phyloP scores from a whole-genome alignment of 371 early-diverging fungal genomes.

The Mucor indicus region DNA sequence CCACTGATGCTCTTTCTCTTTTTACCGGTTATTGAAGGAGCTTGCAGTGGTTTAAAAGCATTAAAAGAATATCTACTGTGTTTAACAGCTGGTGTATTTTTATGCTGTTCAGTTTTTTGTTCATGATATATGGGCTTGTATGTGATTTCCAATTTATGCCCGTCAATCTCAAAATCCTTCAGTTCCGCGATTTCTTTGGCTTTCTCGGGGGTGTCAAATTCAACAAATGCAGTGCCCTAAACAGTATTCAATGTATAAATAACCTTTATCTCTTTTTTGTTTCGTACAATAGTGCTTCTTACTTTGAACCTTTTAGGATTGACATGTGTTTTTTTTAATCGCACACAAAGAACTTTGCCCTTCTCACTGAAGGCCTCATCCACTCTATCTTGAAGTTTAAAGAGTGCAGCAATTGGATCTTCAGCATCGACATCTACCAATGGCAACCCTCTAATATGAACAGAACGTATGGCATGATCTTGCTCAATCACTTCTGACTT shows the following conservation, averaged over 20 bases:
- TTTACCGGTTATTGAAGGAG: neutral
- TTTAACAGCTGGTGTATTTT: constrained; percentile 13
- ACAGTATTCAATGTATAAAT: too few species aligned
- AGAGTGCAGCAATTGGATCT: constrained; percentile 32
- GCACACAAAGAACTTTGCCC: constrained; percentile 55
- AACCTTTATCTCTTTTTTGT: too few species aligned
- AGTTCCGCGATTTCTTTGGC: constrained; percentile 49
- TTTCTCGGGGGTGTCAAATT: constrained; percentile 52
- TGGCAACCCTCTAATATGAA: constrained; percentile 68
- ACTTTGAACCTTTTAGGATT: constrained; percentile 45
- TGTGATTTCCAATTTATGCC: constrained; percentile 43
- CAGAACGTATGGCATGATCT: constrained; percentile 47
- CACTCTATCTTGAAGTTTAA: constrained; percentile 55
- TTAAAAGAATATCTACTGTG: constrained; percentile 12
- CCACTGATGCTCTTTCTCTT: constrained; percentile 25
- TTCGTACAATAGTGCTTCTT: neutral
- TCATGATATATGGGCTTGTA: constrained; percentile 21
- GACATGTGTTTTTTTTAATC: constrained; percentile 56
- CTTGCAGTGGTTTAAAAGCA: constrained; percentile 12
- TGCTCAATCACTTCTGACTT: constrained; percentile 46
- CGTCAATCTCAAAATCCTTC: constrained; percentile 50
- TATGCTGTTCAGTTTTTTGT: constrained; percentile 25
- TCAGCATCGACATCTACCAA: constrained; percentile 29
- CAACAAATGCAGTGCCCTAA: constrained; percentile 64
- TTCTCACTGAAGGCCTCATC: constrained; percentile 51